phyloP scores from a whole-genome alignment of 345 rosid species.

The Ceriops zippeliana region DNA sequence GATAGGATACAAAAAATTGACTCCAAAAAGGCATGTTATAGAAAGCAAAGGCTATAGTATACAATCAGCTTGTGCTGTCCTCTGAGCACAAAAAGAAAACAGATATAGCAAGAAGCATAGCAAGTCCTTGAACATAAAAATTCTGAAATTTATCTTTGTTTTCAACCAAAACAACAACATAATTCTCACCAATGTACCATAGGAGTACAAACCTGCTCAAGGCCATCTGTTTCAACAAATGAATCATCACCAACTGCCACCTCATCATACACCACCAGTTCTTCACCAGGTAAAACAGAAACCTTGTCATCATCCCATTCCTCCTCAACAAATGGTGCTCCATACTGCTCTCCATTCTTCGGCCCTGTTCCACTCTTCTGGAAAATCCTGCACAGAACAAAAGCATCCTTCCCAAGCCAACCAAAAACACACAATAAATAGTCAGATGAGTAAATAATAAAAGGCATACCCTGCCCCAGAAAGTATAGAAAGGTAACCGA shows the following conservation, averaged over 20 bases:
- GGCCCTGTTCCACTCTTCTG: constrained; percentile 97
- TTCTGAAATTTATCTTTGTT: no score
- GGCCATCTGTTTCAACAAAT: constrained; percentile 44
- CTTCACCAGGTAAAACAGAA: constrained; percentile 45
- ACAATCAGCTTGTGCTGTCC: no score
- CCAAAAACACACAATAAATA: background rate
- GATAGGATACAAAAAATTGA: background rate
- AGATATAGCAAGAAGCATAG: no score
- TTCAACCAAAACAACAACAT: background rate
- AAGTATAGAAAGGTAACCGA: no score
- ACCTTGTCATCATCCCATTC: constrained; percentile 81
- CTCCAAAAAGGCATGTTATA: background rate
- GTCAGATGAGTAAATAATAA: background rate
- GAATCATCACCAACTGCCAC: constrained; percentile 42
- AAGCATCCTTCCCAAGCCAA: constrained; percentile 56
- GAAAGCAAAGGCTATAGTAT: no score
- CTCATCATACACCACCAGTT: constrained; percentile 32
- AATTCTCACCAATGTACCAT: background rate
- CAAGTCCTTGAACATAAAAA: no score
- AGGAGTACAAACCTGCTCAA: constrained; percentile 54
- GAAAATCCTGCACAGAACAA: constrained; percentile 86
- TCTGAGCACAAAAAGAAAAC: no score
- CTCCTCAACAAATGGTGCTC: constrained; percentile 92
- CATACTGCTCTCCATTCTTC: constrained; percentile 89
- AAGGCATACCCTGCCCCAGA: no score